Conservation (phyloP, 2,329 filamentous ascomycete genomes). For the Aspergillus flavus region DNA sequence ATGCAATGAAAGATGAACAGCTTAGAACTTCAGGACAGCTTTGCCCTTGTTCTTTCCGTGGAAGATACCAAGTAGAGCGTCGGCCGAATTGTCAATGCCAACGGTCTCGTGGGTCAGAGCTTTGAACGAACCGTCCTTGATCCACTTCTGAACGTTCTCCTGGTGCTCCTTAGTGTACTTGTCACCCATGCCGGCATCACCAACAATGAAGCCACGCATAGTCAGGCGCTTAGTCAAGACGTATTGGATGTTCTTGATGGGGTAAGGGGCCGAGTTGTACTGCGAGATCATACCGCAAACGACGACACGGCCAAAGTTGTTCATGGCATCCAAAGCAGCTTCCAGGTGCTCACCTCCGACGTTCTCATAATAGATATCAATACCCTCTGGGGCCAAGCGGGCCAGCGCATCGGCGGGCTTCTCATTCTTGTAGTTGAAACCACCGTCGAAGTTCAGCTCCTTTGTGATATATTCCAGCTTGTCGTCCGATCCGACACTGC, state of each 20-base stretch:
- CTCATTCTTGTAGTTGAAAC: conserved; percentile 90
- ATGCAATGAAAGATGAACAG: background rate
- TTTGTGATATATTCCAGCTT: conserved; percentile 76
- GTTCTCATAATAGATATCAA: conserved; percentile 85
- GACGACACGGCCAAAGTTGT: conserved; percentile 66
- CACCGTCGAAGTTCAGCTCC: conserved; percentile 70
- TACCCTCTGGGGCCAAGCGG: conserved; percentile 72
- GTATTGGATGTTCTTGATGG: conserved; percentile 66
- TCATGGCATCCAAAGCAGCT: conserved; percentile 66
- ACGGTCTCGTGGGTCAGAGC: conserved; percentile 68
- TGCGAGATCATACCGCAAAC: conserved; percentile 71
- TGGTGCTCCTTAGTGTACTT: conserved; percentile 72
- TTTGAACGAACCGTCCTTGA: conserved; percentile 75
- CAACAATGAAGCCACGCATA: conserved; percentile 76
- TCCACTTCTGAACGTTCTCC: conserved; percentile 74
- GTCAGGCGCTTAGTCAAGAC: conserved; percentile 68
- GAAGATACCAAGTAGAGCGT: conserved; percentile 75
- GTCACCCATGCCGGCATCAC: conserved; percentile 65
- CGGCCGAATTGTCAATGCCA: conserved; percentile 75
- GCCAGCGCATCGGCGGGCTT: conserved; percentile 67
- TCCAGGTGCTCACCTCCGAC: conserved; percentile 75
- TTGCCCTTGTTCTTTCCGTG: conserved; percentile 84
- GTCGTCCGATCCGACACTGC: conserved; percentile 76
- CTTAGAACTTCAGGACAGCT: conserved; percentile 71
- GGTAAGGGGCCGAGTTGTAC: conserved; percentile 73